phyloP scores from a whole-genome alignment of 352 stramenopile genomes.

The Saprolegnia diclina region DNA sequence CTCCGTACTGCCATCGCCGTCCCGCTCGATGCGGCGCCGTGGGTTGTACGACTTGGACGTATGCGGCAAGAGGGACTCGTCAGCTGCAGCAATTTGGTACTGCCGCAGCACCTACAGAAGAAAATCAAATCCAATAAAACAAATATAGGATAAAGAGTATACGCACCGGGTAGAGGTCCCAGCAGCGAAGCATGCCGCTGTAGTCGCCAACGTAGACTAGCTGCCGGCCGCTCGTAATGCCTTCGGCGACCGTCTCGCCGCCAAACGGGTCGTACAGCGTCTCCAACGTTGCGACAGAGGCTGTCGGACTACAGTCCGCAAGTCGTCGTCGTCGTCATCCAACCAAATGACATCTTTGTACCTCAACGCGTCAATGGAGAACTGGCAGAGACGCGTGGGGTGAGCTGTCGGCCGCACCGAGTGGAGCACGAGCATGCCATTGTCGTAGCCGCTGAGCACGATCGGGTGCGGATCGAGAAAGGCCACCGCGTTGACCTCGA shows the following conservation, averaged over 20 bases:
- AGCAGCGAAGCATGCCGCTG: conserved; percentile 40
- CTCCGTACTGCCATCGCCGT: conserved; percentile 11
- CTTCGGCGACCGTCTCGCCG: conserved; percentile 6
- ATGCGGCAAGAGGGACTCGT: conserved; percentile 50
- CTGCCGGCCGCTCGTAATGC: conserved; percentile 10
- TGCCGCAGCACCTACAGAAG: conserved; percentile 44
- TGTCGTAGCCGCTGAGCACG: conserved; percentile 63
- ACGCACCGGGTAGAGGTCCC: conserved; percentile 57
- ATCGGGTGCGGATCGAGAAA: conserved; percentile 74
- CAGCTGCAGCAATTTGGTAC: conserved; percentile 42
- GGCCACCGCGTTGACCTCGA: conserved; percentile 56
- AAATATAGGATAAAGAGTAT: conserved; percentile 39
- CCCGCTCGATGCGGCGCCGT: conserved; percentile 51
- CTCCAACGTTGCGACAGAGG: conserved; percentile 28
- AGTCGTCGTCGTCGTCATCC: no score
- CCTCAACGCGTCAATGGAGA: conserved; percentile 33
- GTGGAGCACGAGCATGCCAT: conserved; percentile 56
- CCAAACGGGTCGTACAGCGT: conserved; percentile 11
- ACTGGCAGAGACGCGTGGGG: conserved; percentile 39
- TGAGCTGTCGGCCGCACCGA: conserved; percentile 44
- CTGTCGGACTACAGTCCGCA: not conserved
- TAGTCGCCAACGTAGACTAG: conserved; percentile 26
- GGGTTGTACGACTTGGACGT: conserved; percentile 66
- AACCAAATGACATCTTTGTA: no score
- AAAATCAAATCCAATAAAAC: conserved; percentile 46